Evolutionary conservation across 2,329 filamentous ascomycete genomes (phyloP).

Genomic region (Colletotrichum shisoi): DNA sequence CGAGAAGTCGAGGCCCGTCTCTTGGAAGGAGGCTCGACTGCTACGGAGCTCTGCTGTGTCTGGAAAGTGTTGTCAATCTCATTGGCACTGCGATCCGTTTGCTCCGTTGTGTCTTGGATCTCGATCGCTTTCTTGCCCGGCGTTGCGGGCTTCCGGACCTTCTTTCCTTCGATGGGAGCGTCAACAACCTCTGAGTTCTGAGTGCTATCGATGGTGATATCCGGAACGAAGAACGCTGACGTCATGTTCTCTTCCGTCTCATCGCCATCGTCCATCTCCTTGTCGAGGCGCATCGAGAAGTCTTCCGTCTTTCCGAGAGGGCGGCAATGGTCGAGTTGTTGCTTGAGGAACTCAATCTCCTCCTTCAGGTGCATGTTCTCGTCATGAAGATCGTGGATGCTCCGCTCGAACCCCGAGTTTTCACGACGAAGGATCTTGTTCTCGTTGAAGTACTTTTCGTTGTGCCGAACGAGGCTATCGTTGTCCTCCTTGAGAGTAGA

Average conservation of each 20-base stretch:
- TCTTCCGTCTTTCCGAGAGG: constrained; percentile 50
- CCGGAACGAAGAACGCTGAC: constrained; percentile 65
- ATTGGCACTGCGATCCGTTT: constrained; percentile 43
- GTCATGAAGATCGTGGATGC: constrained; percentile 55
- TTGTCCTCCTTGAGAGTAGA: constrained; percentile 59
- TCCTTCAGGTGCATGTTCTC: constrained; percentile 58
- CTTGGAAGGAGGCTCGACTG: constrained; percentile 37
- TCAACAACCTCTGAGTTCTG: constrained; percentile 44
- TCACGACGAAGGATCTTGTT: constrained; percentile 60
- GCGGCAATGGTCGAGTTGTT: constrained; percentile 55
- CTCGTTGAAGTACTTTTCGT: constrained; percentile 63
- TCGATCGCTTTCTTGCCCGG: constrained; percentile 47
- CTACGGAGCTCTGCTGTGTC: constrained; percentile 42
- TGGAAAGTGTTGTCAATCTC: constrained; percentile 38
- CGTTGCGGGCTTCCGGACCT: constrained; percentile 42
- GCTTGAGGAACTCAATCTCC: constrained; percentile 57
- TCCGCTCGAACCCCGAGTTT: constrained; percentile 59
- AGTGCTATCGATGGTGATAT: constrained; percentile 62
- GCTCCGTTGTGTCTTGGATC: constrained; percentile 43
- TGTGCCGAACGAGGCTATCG: constrained; percentile 61
- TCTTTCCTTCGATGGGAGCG: constrained; percentile 32
- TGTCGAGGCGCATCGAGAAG: constrained; percentile 45
- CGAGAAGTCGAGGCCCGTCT: constrained; percentile 40
- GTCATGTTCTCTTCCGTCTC: constrained; percentile 60
- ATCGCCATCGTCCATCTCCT: constrained; percentile 48